Percentiles rank a stretch among this genome's conserved stretches.
Conservation (phyloP, 1,284 basidiomycete species). For the Microbotryum intermedium region DNA sequence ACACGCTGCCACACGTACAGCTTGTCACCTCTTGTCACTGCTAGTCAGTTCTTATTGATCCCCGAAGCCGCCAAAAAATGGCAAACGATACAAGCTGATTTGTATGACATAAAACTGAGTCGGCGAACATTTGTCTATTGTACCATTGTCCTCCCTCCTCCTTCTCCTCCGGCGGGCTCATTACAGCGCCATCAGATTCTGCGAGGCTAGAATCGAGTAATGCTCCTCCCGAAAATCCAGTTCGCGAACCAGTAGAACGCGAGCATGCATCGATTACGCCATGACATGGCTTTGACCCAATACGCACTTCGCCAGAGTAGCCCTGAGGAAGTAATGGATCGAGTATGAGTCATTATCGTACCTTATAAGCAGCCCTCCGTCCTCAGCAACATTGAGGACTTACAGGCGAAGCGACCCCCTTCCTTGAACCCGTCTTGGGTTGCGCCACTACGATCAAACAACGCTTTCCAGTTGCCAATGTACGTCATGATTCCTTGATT, state of each 20-base stretch:
- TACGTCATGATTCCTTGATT: conserved; percentile 71
- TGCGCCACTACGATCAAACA: conserved; percentile 59
- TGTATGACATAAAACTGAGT: no score
- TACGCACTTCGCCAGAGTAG: conserved; percentile 50
- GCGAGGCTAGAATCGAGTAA: conserved; percentile 56
- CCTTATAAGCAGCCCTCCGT: rapidly evolving
- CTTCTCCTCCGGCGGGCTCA: no score
- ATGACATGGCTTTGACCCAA: conserved; percentile 65
- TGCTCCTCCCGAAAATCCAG: conserved; percentile 67
- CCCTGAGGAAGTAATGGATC: not conserved
- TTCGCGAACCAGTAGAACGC: conserved; percentile 30
- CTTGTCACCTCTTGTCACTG: no score
- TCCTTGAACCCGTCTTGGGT: conserved; percentile 52
- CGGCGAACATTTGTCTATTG: no score
- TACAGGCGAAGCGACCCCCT: conserved; percentile 39
- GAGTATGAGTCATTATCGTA: not conserved
- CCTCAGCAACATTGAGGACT: not conserved
- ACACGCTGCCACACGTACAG: no score
- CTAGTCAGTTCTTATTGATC: no score
- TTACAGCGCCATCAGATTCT: no score
- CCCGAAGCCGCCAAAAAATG: no score
- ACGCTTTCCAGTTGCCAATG: conserved; percentile 58
- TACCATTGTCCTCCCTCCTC: no score
- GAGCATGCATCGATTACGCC: conserved; percentile 57
- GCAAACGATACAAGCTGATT: no score